Evolutionary conservation across 805 yeast species (phyloP).

Genomic region (Gaillardinia entomophila): DNA sequence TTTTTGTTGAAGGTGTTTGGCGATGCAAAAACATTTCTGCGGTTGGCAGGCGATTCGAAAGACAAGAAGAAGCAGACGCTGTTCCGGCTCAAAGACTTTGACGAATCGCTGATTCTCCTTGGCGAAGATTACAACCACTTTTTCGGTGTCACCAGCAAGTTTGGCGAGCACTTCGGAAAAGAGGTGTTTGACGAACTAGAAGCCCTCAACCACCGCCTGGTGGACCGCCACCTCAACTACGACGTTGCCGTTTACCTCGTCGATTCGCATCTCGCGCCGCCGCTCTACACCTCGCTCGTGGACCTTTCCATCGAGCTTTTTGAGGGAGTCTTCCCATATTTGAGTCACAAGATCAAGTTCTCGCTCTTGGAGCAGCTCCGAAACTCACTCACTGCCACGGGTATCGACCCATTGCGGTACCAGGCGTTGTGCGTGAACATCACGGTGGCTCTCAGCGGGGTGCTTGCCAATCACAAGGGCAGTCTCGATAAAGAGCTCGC

Average conservation of each 20-base stretch:
- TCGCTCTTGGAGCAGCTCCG: conserved; percentile 81
- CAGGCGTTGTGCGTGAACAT: conserved; percentile 56
- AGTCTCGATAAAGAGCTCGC: conserved; percentile 30
- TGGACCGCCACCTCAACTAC: conserved; percentile 22
- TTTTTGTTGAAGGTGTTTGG: conserved; percentile 32
- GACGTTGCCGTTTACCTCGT: conserved; percentile 26
- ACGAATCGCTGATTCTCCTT: conserved; percentile 23
- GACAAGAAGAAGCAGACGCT: background rate
- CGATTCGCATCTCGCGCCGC: conserved; percentile 20
- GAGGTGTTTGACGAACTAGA: conserved; percentile 21
- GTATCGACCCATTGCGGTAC: conserved; percentile 24
- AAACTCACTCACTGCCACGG: conserved; percentile 37
- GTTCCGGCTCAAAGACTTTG: conserved; percentile 16
- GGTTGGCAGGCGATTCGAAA: background rate
- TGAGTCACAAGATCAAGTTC: conserved; percentile 75
- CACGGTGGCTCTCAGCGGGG: conserved; percentile 58
- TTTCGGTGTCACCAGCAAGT: conserved; percentile 52
- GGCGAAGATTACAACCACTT: conserved; percentile 45
- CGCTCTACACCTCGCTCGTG: conserved; percentile 40
- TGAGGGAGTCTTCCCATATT: conserved; percentile 59
- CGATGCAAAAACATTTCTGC: conserved; percentile 26
- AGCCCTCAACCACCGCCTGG: conserved; percentile 11
- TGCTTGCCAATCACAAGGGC: conserved; percentile 19
- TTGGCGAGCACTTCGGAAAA: conserved; percentile 12
- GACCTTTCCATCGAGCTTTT: conserved; percentile 78